Evolutionary conservation across 768 basidiomycete species (phyloP), one percentile per base, ranked within the genome.

Genomic region (Dendrothele bispora): DNA sequence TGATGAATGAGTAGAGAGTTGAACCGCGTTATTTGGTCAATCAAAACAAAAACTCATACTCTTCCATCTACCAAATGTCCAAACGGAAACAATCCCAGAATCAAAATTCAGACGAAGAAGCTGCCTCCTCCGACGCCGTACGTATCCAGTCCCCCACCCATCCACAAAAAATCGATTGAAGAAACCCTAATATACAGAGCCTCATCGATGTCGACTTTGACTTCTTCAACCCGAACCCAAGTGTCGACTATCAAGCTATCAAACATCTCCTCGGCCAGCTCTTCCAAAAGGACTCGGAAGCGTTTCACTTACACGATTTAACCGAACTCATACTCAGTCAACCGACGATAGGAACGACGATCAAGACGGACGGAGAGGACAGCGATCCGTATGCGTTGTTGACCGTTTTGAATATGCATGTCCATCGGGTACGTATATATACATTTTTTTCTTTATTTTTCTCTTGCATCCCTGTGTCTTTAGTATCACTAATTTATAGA

Each of bases 371-470:
- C 64, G 90, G 88, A 3, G 77, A 75, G 42, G 88, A 91, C 58
- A 88, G 90, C 59, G 95, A 97, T 69, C 94, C 95, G 8, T 94
- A 86, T 59, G 93, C 92, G 2, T 71, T 95, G 36, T 66, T 98
- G 44, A 92, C 88, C 5, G 88, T 90, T 36, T 61, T 98, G 21
- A 91, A 95, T 62, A 76, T 93, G 69, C 75, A 80, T 47, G 64
- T 74, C 7, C 82, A 91, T 60, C 76, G 79, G 54, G 86, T 88
- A 49, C 53, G 70, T 60, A n/a, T n/a, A n/a, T n/a, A n/a, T n/a
- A n/a, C n/a, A n/a, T n/a, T n/a, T n/a, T n/a, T n/a, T n/a, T n/a
- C n/a, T n/a, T n/a, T n/a, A n/a, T n/a, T n/a, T n/a, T n/a, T n/a
- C n/a, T n/a, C n/a, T n/a, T n/a, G n/a, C n/a, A n/a, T n/a, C n/a